phyloP scores from a whole-genome alignment of 2,329 filamentous ascomycete genomes.

The Penicillium italicum region DNA sequence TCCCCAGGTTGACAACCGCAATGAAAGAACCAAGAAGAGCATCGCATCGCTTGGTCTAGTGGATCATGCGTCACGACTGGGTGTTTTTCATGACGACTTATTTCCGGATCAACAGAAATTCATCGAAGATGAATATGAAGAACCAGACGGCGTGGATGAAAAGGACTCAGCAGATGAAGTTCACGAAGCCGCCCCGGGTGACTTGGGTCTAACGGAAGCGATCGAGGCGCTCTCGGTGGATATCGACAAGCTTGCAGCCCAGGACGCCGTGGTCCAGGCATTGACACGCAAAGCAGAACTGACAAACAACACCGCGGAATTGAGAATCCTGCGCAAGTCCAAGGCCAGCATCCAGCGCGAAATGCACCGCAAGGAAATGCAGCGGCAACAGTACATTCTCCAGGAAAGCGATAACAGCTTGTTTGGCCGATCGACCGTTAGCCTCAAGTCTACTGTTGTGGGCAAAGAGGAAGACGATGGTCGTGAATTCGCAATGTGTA shows the following conservation, averaged over 20 bases:
- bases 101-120: constrained; percentile 82
- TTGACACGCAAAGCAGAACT: constrained; percentile 90
- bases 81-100: constrained; percentile 92
- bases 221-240: constrained; percentile 84
- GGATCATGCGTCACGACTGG: constrained; percentile 78
- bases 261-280: constrained; percentile 88
- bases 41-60: constrained; percentile 88
- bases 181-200: constrained; percentile 89
- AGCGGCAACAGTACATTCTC: constrained; percentile 92
- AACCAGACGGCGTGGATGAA: constrained; percentile 57
- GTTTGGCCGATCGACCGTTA: constrained; percentile 84
- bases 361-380: constrained; percentile 88
- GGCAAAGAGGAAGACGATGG: constrained; percentile 90
- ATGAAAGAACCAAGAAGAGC: constrained; percentile 68
- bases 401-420: constrained; percentile 98
- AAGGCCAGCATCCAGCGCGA: constrained; percentile 90
- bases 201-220: constrained; percentile 87
- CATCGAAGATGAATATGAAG: constrained; percentile 79
- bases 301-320: constrained; percentile 91
- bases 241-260: constrained; percentile 81
- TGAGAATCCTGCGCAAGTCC: constrained; percentile 88
- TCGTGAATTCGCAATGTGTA: constrained; percentile 83
- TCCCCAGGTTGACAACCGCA: constrained; percentile 43
- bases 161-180: constrained; percentile 74
- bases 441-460: constrained; percentile 89